These are phyloP conservation scores for Gnetum montanum DNA, from an alignment of 75 land plant species.

Conservation along the genomic window DNA sequence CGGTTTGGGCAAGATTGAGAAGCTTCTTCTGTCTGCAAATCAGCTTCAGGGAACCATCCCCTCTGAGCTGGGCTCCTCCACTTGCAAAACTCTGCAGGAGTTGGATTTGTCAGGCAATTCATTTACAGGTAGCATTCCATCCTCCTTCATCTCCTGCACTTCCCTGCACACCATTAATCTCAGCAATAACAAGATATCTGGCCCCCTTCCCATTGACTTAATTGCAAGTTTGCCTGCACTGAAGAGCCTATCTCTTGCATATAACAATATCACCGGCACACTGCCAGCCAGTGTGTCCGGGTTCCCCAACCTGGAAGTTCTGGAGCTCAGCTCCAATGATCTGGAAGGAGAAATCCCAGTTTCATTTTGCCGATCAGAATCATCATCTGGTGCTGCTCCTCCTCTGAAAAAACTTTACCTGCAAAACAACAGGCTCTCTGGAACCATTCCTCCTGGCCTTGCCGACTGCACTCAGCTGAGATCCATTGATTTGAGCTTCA, in stretches of 20 bases:
- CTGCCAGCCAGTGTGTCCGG: constrained; percentile 22
- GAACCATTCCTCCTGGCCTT: constrained; percentile 33
- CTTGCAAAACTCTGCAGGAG: constrained; percentile 11
- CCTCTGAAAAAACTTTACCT: constrained; percentile 42
- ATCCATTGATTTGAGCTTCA: constrained; percentile 66
- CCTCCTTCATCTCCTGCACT: constrained; percentile 6
- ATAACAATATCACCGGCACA: constrained; percentile 6
- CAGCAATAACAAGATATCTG: constrained; percentile 22
- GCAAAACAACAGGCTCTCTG: constrained; percentile 39
- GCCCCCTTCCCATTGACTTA: constrained; percentile 7
- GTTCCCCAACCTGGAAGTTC: constrained; percentile 26
- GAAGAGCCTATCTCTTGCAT: constrained; percentile 2
- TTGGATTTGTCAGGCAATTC: constrained; percentile 13
- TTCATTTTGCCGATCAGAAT: constrained; percentile 14
- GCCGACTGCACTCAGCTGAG: constrained; percentile 43
- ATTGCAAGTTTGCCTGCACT: background rate
- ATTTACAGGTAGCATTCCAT: constrained; percentile 16
- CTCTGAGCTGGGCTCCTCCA: constrained; percentile 13
- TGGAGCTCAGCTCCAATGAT: constrained; percentile 68
- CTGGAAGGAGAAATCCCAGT: constrained; percentile 35
- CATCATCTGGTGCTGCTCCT: no score
- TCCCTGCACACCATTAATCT: constrained; percentile 12
- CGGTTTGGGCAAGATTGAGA: constrained; percentile 7
- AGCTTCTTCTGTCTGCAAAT: constrained; percentile 18
- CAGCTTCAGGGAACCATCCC: constrained; percentile 20